Base-by-base conservation (phyloP, 257 asterid species). In the Solanum medicagineum region DNA sequence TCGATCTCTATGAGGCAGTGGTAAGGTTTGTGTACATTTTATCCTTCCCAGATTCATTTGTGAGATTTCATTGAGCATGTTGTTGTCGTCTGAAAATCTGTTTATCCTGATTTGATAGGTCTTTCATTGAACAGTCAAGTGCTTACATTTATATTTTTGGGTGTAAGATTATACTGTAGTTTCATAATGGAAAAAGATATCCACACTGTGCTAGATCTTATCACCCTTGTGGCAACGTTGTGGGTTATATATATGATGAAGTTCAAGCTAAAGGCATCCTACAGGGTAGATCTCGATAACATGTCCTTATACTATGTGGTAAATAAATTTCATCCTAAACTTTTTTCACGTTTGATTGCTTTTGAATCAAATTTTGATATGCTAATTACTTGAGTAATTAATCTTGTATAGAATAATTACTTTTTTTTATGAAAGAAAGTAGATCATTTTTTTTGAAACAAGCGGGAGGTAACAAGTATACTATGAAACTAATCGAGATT, bases 221-320 rank as follows among this genome's bases (percentile, higher is more conserved):
- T 87, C 36, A 96, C 99, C 8, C 96, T 96, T 20, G 91, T 93
- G 29, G 91, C 99, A 2, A 96, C 99, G 16, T 54, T 93, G 87
- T 96, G 98, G 99, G 97, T 96, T 36, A 87, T 95, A 36, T 93
- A 93, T 92, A 94, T 93, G 97, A 96, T 93, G 44, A 84, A 97
- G 87, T 87, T 91, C 91, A 94, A 91, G 90, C 65, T 96, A 87
- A 94, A 92, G 85, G 89, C 94, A 11, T 88, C 98, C 56, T 96
- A 96, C 90, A 86, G 90, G 80, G 88, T 84, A 5, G 95, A 93
- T 83, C 89, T 93, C 59, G 98, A 94, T 80, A 92, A 88, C 47
- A 91, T 91, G 93, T 94, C 94, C 81, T 81, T 89, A 49, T 86
- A 87, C 81, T 93, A 92, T 88, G 89, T 92, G 98, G 99, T 96